Evolutionary conservation across 1,284 basidiomycete genomes (phyloP).

Genomic region (Cutaneotrichosporon cavernicola): DNA sequence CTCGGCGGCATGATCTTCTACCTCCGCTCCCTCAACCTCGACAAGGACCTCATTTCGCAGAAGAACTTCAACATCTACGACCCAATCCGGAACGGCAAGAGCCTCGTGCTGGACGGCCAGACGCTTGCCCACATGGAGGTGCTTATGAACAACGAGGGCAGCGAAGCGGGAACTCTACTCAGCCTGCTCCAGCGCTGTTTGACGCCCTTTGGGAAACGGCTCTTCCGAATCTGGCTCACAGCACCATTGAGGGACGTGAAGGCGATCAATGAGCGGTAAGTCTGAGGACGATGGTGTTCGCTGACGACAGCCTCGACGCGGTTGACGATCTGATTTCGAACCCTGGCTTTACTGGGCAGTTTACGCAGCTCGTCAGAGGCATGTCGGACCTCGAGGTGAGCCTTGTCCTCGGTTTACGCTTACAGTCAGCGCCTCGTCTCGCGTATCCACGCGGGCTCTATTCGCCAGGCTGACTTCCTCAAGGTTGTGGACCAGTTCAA

Average conservation of each 20-base stretch:
- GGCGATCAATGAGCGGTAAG: conserved; percentile 76
- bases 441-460: conserved; percentile 86
- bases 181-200: conserved; percentile 78
- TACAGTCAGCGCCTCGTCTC: conserved; percentile 70
- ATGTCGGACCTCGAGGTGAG: conserved; percentile 78
- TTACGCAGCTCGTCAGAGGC: conserved; percentile 70
- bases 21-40: conserved; percentile 85
- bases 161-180: conserved; percentile 80
- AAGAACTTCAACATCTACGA: conserved; percentile 96
- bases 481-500: conserved; percentile 78
- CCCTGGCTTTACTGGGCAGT: conserved; percentile 70
- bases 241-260: conserved; percentile 75
- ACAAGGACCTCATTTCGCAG: conserved; percentile 87
- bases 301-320: conserved; percentile 64
- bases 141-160: conserved; percentile 85
- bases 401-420: not conserved
- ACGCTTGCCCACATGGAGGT: conserved; percentile 91
- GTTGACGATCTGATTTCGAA: conserved; percentile 82
- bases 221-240: conserved; percentile 70
- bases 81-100: conserved; percentile 81
- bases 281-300: not conserved
- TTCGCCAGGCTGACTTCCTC: conserved; percentile 79
- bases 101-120: conserved; percentile 84
- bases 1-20: conserved; percentile 90
- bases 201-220: conserved; percentile 68